Conservation (phyloP, 2,329 filamentous ascomycete genomes). For the Ascochyta fabae region DNA sequence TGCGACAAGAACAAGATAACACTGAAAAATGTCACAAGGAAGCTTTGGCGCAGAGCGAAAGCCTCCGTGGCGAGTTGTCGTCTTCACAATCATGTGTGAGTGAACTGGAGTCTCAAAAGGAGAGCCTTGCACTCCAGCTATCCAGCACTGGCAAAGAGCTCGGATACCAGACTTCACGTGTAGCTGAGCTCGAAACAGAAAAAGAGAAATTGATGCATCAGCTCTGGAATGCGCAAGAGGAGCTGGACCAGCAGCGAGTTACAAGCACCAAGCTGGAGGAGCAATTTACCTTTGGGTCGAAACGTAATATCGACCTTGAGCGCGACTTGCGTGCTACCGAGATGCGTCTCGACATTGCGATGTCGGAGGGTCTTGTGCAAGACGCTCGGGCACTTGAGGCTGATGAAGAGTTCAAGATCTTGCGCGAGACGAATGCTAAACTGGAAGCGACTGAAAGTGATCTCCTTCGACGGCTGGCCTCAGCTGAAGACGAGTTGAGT, state of each 20-base stretch:
- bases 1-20: not conserved
- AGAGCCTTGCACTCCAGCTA: constrained; percentile 25
- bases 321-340: constrained; percentile 25
- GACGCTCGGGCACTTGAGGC: constrained; percentile 30
- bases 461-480: constrained; percentile 33
- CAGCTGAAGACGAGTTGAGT: constrained; percentile 42
- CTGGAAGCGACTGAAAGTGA: constrained; percentile 41
- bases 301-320: constrained; percentile 24
- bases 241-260: constrained; percentile 21
- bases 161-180: constrained; percentile 18
- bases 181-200: constrained; percentile 28
- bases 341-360: constrained; percentile 31
- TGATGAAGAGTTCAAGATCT: constrained; percentile 35
- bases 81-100: constrained; percentile 24
- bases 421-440: constrained; percentile 36
- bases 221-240: constrained; percentile 20
- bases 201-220: constrained; percentile 25
- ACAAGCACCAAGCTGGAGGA: constrained; percentile 22
- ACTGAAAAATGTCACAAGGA: constrained; percentile 16
- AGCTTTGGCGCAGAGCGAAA: constrained; percentile 8
- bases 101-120: constrained; percentile 29
- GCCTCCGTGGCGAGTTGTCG: constrained; percentile 24
- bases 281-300: constrained; percentile 3
- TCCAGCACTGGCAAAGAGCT: constrained; percentile 19
- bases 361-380: constrained; percentile 28